Conservation (phyloP, 306 rosid species). For the Rosa multiflora region DNA sequence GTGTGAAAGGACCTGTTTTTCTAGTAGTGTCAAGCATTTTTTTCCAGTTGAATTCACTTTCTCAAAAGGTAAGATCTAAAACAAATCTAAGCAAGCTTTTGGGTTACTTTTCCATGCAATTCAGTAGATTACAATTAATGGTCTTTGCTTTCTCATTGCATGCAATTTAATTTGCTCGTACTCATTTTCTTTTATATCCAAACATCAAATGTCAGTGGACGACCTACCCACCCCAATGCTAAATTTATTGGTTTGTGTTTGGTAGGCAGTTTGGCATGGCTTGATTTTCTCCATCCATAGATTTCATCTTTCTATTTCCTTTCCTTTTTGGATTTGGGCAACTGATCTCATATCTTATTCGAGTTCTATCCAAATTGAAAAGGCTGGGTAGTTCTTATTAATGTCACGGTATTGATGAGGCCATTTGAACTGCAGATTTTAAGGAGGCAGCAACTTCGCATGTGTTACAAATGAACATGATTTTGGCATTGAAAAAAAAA, state of each 20-base stretch:
- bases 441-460: conserved; percentile 1
- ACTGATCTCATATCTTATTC: neutral
- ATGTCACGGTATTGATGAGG: neutral
- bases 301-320: neutral
- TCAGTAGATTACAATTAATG: neutral
- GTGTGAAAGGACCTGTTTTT: too few relatives aligned
- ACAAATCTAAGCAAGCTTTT: neutral
- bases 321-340: neutral
- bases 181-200: neutral
- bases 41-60: neutral
- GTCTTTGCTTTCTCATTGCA: neutral
- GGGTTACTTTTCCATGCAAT: neutral
- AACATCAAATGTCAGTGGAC: neutral
- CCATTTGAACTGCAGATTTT: neutral
- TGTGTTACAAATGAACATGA: neutral
- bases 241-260: conserved; percentile 25
- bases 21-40: too few relatives aligned
- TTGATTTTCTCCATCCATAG: neutral
- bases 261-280: conserved; percentile 29
- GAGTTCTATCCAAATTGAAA: neutral
- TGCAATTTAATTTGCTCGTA: neutral
- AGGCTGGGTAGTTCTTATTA: neutral
- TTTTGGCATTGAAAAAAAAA: neutral
- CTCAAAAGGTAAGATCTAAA: neutral
- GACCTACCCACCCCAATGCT: conserved; percentile 25